Evolutionary conservation across 352 stramenopile species (phyloP).

Genomic region (Thalassiosira mediterranea): DNA sequence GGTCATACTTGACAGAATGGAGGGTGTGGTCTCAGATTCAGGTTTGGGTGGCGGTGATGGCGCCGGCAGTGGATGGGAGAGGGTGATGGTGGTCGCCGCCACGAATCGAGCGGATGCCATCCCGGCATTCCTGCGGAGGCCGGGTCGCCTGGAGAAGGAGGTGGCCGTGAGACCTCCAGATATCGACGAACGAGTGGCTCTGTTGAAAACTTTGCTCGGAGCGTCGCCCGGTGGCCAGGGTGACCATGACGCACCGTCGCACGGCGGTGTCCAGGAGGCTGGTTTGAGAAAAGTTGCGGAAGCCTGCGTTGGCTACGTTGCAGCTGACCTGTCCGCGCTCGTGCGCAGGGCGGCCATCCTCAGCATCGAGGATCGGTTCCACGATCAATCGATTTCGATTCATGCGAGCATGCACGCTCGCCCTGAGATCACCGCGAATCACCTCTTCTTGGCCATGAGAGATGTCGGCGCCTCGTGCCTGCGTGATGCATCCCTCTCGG

Average conservation of each 20-base stretch:
- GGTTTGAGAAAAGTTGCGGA: conserved; percentile 65
- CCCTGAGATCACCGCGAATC: conserved; percentile 25
- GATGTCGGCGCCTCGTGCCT: conserved; percentile 64
- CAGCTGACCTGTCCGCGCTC: conserved; percentile 71
- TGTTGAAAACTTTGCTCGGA: conserved; percentile 58
- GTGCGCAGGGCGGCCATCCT: conserved; percentile 60
- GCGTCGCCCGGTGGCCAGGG: too few relatives aligned
- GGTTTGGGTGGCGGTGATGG: neutral
- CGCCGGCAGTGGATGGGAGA: conserved; percentile 27
- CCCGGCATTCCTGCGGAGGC: conserved; percentile 61
- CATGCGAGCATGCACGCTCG: neutral
- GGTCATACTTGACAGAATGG: conserved; percentile 61
- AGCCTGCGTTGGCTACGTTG: conserved; percentile 76
- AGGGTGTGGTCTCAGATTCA: conserved; percentile 2
- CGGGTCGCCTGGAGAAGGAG: conserved; percentile 73
- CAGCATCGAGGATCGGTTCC: conserved; percentile 28
- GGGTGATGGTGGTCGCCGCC: conserved; percentile 60
- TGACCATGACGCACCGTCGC: neutral
- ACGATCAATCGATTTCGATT: neutral
- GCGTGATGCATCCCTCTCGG: conserved; percentile 37
- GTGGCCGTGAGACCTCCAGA: conserved; percentile 63
- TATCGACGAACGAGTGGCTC: conserved; percentile 49
- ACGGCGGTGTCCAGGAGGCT: conserved; percentile 11
- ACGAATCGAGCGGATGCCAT: conserved; percentile 79
- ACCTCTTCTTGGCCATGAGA: conserved; percentile 49